phyloP scores from a whole-genome alignment of 2,329 filamentous ascomycete species.

The Trichoderma atrobrunneum region DNA sequence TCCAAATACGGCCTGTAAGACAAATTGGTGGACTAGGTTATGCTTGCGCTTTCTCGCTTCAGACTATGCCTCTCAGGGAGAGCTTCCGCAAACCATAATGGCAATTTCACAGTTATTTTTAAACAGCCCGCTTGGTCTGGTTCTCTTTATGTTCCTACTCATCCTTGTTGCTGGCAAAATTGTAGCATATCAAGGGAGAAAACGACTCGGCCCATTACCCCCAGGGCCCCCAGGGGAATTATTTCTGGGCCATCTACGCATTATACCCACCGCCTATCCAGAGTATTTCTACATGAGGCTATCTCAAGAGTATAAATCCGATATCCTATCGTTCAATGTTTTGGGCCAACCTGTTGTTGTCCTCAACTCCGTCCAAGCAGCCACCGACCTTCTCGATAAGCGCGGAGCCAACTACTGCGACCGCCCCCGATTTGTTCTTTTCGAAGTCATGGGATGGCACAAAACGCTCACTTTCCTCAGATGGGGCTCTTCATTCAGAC shows the following conservation, averaged over 20 bases:
- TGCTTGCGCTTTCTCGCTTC: background rate
- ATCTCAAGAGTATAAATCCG: slow-evolving; percentile 50
- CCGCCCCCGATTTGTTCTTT: slow-evolving; percentile 44
- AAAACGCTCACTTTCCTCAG: slow-evolving; percentile 45
- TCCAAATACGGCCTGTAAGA: background rate
- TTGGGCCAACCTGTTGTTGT: slow-evolving; percentile 39
- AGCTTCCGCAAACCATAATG: slow-evolving; percentile 1
- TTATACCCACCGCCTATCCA: slow-evolving; percentile 38
- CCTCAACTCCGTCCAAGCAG: slow-evolving; percentile 42
- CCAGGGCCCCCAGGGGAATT: slow-evolving; percentile 36
- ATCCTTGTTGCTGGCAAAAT: slow-evolving; percentile 16
- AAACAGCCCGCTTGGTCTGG: slow-evolving; percentile 4
- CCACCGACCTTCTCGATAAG: slow-evolving; percentile 45
- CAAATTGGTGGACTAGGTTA: background rate
- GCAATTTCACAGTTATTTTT: slow-evolving; percentile 5
- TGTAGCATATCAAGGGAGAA: background rate
- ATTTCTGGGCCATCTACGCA: slow-evolving; percentile 43
- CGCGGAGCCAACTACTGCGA: slow-evolving; percentile 45
- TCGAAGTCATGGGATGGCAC: slow-evolving; percentile 46
- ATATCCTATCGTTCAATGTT: slow-evolving; percentile 34
- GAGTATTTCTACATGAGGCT: slow-evolving; percentile 32
- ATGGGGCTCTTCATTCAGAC: slow-evolving; percentile 41
- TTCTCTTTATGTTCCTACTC: background rate
- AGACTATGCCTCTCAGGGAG: background rate
- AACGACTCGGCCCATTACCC: slow-evolving; percentile 26